Evolutionary conservation across 2,329 filamentous ascomycete genomes (phyloP).

Genomic region (Botryotinia convoluta): DNA sequence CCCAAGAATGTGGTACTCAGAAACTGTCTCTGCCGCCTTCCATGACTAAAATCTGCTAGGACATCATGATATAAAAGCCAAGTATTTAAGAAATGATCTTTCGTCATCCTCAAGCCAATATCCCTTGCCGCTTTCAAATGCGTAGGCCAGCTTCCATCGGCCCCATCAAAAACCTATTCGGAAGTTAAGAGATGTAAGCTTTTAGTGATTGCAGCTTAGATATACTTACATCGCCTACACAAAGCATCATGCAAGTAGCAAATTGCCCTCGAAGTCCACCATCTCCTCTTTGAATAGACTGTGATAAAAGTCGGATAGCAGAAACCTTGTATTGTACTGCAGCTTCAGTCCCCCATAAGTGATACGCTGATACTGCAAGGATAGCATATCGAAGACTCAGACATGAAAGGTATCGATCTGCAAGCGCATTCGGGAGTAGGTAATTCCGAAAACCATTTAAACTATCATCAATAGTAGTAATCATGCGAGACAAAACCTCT

Average conservation of each 20-base stretch:
- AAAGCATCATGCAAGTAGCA: slow-evolving; percentile 51
- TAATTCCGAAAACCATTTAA: slow-evolving; percentile 48
- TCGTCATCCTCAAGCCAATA: slow-evolving; percentile 30
- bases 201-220: neutral
- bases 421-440: slow-evolving; percentile 47
- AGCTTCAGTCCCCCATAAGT: slow-evolving; percentile 41
- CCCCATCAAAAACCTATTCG: slow-evolving; percentile 43
- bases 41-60: slow-evolving; percentile 47
- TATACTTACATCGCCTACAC: slow-evolving; percentile 46
- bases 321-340: slow-evolving; percentile 45
- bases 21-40: neutral
- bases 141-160: slow-evolving; percentile 46
- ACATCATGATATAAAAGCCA: slow-evolving; percentile 51
- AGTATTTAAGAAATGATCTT: slow-evolving; percentile 43
- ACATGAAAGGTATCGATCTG: slow-evolving; percentile 33
- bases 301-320: slow-evolving; percentile 43
- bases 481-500: slow-evolving; percentile 29
- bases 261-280: slow-evolving; percentile 38
- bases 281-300: slow-evolving; percentile 37
- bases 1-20: neutral
- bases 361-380: slow-evolving; percentile 46
- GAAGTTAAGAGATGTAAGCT: neutral
- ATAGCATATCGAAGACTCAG: slow-evolving; percentile 45
- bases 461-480: slow-evolving; percentile 48
- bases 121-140: slow-evolving; percentile 43